Base-by-base conservation (phyloP, 2,329 filamentous ascomycete species). In the Fusarium sp. region DNA sequence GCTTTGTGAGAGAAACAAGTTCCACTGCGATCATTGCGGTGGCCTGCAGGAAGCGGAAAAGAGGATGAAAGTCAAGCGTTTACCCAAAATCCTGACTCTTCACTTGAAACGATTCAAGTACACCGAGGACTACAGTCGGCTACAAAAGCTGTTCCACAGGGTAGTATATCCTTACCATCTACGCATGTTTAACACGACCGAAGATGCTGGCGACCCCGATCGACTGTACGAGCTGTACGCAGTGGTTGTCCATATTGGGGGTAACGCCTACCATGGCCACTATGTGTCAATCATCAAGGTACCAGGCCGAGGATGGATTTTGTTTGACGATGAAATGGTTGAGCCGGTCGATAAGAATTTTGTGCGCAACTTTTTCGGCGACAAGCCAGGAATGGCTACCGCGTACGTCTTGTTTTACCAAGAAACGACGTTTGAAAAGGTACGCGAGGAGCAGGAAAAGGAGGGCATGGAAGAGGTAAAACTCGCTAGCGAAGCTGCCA, bases 241-340 rank as follows among this genome's bases (percentile, higher is more conserved):
- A 0, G 93, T 99, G 4, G 93, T 99, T 9, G 92, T 99, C 22
- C 95, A 99, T 72, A 98, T 99, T 64, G 95, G 95, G 49, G 93
- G 93, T 44, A 96, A 96, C 22, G 94, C 95, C 5, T 97, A 97
- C 72, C 95, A 99, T 73, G 95, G 95, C 5, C 95, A 99, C 75
- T 99, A 99, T 70, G 93, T 99, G 29, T 93, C 93, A 6, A 95
- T 99, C 51, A 93, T 99, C 80, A 99, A 99, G 78, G 98, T 95
- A 1, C 89, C 96, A 72, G 95, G 98, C 73, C 88, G 92, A 49
- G 95, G 95, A 26, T 99, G 95, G 95, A 80, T 99, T 38, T 80
- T 99, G 6, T 99, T 99, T 70, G 95, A 99, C 69, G 95, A 99
- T 71, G 95, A 99, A 78, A 93, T 98, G 87, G 95, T 99, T 5